Evolutionary conservation across 83 land plant species (phyloP), one percentile per base, ranked within the genome.

Genomic region (Thuja plicata): DNA sequence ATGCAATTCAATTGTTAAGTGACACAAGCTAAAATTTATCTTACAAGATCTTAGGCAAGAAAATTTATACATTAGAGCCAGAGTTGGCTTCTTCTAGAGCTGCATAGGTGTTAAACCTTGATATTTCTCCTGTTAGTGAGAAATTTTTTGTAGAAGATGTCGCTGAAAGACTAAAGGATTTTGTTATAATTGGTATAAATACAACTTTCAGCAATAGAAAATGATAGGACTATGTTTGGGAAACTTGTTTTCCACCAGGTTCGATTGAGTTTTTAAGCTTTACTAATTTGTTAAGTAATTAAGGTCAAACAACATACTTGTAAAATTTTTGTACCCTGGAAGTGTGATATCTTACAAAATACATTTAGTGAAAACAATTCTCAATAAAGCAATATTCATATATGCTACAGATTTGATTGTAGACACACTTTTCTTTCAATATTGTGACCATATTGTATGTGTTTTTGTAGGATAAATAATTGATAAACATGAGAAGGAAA

Each of bases 151-250:
- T 50, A 32, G 82, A 35, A 37, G 62, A 13, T 71, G 79, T 43
- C 2, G 41, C 13, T n/a, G 70, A 60, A 40, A 45, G 8, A 24
- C 81, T 89, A 30, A 95, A 94, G 88, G 92, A 88, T 37, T 93
- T 96, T 88, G 81, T 96, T 35, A 97, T 96, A 30, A 94, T 96
- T 43, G 97, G 98, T 27, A 96, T 96, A 40, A 96, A 96, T 86
- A 96, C 97, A 45, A 97, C 96, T 43, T 95, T 96, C 83, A 96
- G 98, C 88, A 96, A 97, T 86, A 93, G 96, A 84, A 95, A 91
- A 83, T 87, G 94, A 85, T 89, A 93, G 52, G 97, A 94, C 86
- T 94, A 96, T 70, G 90, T 95, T 38, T 89, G 96, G 70, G 94
- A 91, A 86, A 95, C 97, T 45, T 95, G 96, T 96, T 93, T 95